These are phyloP conservation scores for Teratosphaeria nubilosa DNA, from an alignment of 2,329 filamentous ascomycete species.

Conservation along the genomic window DNA sequence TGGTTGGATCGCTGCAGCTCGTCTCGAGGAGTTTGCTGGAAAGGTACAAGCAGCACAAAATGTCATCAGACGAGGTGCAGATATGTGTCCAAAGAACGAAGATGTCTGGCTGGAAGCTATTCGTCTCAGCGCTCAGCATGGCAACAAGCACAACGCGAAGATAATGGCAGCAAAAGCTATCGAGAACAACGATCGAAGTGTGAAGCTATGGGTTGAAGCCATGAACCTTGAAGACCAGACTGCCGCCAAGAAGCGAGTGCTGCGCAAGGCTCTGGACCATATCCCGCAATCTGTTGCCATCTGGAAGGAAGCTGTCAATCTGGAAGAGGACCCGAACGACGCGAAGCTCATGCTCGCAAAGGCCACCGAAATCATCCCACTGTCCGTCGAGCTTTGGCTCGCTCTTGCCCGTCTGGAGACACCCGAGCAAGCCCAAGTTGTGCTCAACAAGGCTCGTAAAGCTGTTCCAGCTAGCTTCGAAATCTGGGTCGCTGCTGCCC, in stretches of 20 bases:
- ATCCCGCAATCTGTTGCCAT: conserved; percentile 88
- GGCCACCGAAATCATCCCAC: conserved; percentile 86
- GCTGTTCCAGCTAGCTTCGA: conserved; percentile 87
- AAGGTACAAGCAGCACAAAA: conserved; percentile 83
- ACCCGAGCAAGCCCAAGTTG: conserved; percentile 84
- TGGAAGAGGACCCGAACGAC: conserved; percentile 83
- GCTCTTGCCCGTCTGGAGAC: conserved; percentile 82
- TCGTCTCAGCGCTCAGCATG: conserved; percentile 68
- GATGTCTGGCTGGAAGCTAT: conserved; percentile 97
- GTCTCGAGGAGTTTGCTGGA: conserved; percentile 84
- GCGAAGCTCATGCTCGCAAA: conserved; percentile 84
- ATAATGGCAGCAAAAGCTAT: conserved; percentile 91
- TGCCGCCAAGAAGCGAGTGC: conserved; percentile 81
- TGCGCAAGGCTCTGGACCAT: conserved; percentile 82
- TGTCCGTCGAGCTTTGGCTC: conserved; percentile 91
- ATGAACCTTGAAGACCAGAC: conserved; percentile 81
- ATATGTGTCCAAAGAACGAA: conserved; percentile 85
- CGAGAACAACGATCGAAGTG: conserved; percentile 79
- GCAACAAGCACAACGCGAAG: conserved; percentile 80
- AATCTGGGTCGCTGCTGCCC: conserved; percentile 90
- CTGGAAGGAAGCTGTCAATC: conserved; percentile 96
- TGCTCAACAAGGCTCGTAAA: conserved; percentile 90
- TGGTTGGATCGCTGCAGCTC: conserved; percentile 89
- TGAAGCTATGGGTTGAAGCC: conserved; percentile 86
- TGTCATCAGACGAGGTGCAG: conserved; percentile 77